phyloP scores from a whole-genome alignment of 805 yeast genomes.

The Lipomyces starkeyi region DNA sequence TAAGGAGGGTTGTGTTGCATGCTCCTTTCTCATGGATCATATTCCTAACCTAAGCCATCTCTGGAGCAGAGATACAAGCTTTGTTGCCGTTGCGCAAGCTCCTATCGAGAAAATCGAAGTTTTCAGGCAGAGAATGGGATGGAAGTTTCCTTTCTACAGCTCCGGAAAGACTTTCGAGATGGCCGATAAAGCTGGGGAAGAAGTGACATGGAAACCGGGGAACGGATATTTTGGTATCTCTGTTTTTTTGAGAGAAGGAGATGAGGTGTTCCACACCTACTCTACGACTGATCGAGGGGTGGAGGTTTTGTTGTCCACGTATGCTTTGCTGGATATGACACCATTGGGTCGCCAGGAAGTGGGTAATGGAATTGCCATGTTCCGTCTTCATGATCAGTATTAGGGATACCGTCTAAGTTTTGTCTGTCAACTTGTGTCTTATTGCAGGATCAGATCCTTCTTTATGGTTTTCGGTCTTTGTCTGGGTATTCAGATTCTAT shows the following conservation, averaged over 20 bases:
- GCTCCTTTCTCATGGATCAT: constrained; percentile 1
- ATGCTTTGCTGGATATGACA: constrained; percentile 6
- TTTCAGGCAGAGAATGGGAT: constrained; percentile 1
- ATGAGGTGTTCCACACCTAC: background rate
- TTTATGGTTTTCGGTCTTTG: background rate
- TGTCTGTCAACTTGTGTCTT: background rate
- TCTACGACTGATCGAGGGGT: background rate
- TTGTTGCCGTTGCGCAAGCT: constrained; percentile 2
- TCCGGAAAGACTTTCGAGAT: background rate
- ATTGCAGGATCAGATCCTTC: background rate
- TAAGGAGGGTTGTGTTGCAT: constrained; percentile 1
- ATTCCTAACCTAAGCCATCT: background rate
- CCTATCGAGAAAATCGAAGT: constrained; percentile 3
- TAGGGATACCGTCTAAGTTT: background rate
- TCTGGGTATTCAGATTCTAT: background rate
- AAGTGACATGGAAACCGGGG: background rate
- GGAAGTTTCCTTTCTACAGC: background rate
- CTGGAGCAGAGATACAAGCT: background rate
- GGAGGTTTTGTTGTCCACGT: background rate
- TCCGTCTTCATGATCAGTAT: constrained; percentile 5
- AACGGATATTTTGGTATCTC: background rate
- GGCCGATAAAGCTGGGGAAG: background rate
- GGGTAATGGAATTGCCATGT: background rate
- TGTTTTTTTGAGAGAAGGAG: background rate
- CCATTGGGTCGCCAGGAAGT: constrained; percentile 5